These are phyloP conservation scores for Conticribra weissflogii DNA, from an alignment of 108 stramenopile species.

Conservation along the genomic window DNA sequence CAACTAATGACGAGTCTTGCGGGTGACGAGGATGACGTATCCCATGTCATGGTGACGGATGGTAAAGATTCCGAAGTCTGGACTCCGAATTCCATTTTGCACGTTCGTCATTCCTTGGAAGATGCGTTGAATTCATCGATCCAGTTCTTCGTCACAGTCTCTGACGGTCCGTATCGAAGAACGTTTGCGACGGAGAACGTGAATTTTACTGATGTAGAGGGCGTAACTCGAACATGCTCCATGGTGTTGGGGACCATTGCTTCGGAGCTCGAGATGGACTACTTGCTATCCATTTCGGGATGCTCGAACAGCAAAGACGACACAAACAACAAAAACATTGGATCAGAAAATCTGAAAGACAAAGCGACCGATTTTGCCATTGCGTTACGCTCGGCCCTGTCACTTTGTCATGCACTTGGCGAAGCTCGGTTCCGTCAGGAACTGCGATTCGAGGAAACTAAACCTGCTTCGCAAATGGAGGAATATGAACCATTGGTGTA, in stretches of 20 bases:
- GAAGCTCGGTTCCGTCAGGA: conserved; percentile 1
- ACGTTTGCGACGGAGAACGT: no score
- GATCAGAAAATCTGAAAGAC: no score
- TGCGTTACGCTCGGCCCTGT: conserved; percentile 21
- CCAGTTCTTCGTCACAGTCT: conserved; percentile 30
- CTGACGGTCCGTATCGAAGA: neutral
- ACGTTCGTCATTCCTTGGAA: conserved; percentile 37
- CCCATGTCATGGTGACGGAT: neutral
- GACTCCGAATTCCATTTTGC: conserved; percentile 39
- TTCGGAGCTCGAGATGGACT: conserved; percentile 38
- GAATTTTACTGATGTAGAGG: no score
- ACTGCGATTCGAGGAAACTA: neutral
- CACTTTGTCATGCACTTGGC: conserved; percentile 19
- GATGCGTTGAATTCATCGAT: conserved; percentile 48
- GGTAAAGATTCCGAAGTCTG: neutral
- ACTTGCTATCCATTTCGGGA: conserved; percentile 12
- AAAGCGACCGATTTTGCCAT: conserved; percentile 10
- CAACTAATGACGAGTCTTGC: conserved; percentile 38
- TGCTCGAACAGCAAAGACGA: neutral
- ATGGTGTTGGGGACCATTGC: conserved; percentile 40
- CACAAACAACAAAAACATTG: no score
- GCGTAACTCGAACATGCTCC: conserved; percentile 29
- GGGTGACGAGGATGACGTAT: conserved; percentile 23
- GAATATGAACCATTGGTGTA: conserved; percentile 26
- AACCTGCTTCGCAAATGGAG: conserved; percentile 3